These are phyloP conservation scores for Cercospora janseana DNA, from an alignment of 2,329 filamentous ascomycete species.

Conservation along the genomic window DNA sequence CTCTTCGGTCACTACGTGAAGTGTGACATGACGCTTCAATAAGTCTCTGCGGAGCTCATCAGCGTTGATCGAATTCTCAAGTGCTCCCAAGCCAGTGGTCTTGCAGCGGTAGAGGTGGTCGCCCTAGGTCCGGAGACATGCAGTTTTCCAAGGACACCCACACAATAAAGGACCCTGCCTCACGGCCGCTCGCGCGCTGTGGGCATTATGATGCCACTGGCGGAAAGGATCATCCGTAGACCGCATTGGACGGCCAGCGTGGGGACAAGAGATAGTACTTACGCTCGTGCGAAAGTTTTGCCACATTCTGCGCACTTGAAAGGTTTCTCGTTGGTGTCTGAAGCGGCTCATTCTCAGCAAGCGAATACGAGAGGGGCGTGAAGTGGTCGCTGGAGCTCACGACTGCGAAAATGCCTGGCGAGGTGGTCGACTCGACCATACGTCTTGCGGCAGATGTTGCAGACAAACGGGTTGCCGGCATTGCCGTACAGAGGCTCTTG, in stretches of 20 bases:
- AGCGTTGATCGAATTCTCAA: too few relatives aligned
- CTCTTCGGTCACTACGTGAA: slow-evolving; percentile 22
- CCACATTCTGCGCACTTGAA: slow-evolving; percentile 24
- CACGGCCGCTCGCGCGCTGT: too few relatives aligned
- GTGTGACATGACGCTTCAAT: slow-evolving; percentile 24
- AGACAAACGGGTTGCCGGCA: slow-evolving; percentile 23
- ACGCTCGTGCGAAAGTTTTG: slow-evolving; percentile 27
- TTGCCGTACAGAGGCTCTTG: background rate
- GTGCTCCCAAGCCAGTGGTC: too few relatives aligned
- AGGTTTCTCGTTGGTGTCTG: slow-evolving; percentile 27
- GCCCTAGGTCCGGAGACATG: background rate
- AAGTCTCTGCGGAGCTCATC: slow-evolving; percentile 17
- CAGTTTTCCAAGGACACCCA: background rate
- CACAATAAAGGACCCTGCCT: background rate
- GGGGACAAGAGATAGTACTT: slow-evolving; percentile 7
- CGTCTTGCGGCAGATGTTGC: slow-evolving; percentile 27
- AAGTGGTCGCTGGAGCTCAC: slow-evolving; percentile 11
- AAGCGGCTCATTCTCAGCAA: slow-evolving; percentile 9
- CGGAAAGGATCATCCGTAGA: too few relatives aligned
- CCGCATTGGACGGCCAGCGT: too few relatives aligned
- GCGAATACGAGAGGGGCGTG: background rate
- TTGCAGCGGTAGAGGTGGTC: background rate
- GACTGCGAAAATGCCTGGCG: slow-evolving; percentile 26
- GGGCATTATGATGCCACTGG: too few relatives aligned
- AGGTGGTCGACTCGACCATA: slow-evolving; percentile 27